Evolutionary conservation across 208 protist species (phyloP).

Genomic region (Leishmania amazonensis): DNA sequence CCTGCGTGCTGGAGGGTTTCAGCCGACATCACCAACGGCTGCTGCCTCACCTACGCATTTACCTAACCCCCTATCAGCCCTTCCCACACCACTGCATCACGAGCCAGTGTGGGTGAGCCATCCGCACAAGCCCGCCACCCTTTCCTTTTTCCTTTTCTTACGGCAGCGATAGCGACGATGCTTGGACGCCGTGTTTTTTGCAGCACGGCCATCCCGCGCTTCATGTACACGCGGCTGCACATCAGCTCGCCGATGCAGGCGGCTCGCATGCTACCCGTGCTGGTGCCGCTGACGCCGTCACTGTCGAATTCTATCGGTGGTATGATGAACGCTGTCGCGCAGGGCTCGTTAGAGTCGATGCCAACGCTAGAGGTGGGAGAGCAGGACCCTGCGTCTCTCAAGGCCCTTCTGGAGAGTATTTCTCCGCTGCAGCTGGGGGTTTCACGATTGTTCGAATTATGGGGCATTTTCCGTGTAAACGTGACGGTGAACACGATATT

Average conservation of each 20-base stretch:
- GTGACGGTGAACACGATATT: slow-evolving; percentile 30
- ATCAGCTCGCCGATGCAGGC: slow-evolving; percentile 71
- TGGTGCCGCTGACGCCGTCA: slow-evolving; percentile 50
- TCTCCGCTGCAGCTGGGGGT: slow-evolving; percentile 52
- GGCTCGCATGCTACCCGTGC: slow-evolving; percentile 55
- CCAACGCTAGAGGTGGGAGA: slow-evolving; percentile 30
- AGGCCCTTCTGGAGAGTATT: slow-evolving; percentile 54
- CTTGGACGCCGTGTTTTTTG: slow-evolving; percentile 77
- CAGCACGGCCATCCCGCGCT: slow-evolving; percentile 64
- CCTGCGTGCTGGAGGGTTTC: neutral
- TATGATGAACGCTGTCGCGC: slow-evolving; percentile 12
- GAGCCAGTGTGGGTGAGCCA: neutral
- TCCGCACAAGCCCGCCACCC: neutral
- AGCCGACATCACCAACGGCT: neutral
- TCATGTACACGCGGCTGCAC: slow-evolving; percentile 75
- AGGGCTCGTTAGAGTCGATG: slow-evolving; percentile 22
- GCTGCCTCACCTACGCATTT: neutral
- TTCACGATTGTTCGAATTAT: slow-evolving; percentile 87
- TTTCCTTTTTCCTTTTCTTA: neutral
- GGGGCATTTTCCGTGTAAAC: slow-evolving; percentile 62
- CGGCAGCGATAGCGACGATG: slow-evolving; percentile 34
- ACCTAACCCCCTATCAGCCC: neutral
- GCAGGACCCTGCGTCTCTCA: slow-evolving; percentile 45
- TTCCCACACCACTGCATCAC: neutral
- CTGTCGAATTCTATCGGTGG: slow-evolving; percentile 21